These are phyloP conservation scores for Kockovaella imperatae DNA, from an alignment of 768 basidiomycete species.

Conservation along the genomic window DNA sequence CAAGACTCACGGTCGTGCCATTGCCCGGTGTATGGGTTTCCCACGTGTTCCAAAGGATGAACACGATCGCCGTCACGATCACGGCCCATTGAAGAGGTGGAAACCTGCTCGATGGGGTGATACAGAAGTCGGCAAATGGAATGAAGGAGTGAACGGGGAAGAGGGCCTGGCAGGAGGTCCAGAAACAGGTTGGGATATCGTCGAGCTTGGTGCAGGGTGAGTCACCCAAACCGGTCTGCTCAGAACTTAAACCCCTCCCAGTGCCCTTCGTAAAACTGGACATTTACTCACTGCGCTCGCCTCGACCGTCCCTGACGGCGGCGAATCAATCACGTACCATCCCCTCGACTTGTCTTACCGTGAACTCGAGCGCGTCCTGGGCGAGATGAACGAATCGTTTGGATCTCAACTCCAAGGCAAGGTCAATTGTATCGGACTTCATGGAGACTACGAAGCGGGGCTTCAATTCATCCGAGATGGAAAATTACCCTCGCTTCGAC, in stretches of 20 bases:
- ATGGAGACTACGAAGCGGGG: constrained; percentile 86
- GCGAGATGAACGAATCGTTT: constrained; percentile 53
- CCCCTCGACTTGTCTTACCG: constrained; percentile 86
- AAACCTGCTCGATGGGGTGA: constrained; percentile 43
- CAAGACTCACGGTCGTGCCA: constrained; percentile 61
- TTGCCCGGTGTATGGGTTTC: constrained; percentile 64
- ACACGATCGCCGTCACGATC: constrained; percentile 1
- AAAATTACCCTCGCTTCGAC: constrained; percentile 47
- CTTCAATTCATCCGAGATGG: constrained; percentile 67
- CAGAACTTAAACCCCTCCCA: constrained; percentile 39
- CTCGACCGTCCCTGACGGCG: constrained; percentile 32
- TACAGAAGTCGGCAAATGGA: constrained; percentile 48
- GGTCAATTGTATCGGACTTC: constrained; percentile 72
- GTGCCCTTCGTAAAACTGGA: constrained; percentile 81
- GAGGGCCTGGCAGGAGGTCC: constrained; percentile 26
- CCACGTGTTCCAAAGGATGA: constrained; percentile 33
- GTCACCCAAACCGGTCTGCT: constrained; percentile 40
- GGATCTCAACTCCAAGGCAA: constrained; percentile 61
- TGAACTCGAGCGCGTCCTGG: constrained; percentile 74
- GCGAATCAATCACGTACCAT: constrained; percentile 60
- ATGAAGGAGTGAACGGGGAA: constrained; percentile 47
- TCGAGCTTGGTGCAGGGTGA: constrained; percentile 94
- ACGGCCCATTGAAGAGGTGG: constrained; percentile 16
- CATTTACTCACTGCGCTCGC: constrained; percentile 69
- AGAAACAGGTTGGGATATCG: constrained; percentile 49